Percentiles rank a stretch among this genome's conserved stretches.
phyloP scores from a whole-genome alignment of 768 basidiomycete genomes.

The Leccinum subtestaceum region DNA sequence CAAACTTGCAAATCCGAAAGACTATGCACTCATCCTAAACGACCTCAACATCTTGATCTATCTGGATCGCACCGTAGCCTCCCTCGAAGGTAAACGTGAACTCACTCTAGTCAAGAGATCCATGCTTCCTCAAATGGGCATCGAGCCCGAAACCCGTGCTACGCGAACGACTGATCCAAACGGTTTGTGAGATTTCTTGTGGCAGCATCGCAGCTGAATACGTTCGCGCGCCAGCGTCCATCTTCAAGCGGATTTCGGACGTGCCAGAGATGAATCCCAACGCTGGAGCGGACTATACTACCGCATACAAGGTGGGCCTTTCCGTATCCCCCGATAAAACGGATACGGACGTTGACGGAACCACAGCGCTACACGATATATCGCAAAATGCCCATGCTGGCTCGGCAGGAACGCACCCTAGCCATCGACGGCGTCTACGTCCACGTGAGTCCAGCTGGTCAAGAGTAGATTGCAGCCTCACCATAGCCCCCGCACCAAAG shows the following conservation, averaged over 20 bases:
- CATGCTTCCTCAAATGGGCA: conserved; percentile 70
- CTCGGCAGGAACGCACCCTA: conserved; percentile 85
- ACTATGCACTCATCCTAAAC: conserved; percentile 76
- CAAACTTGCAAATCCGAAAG: conserved; percentile 63
- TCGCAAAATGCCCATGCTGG: conserved; percentile 91
- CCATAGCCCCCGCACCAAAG: conserved; percentile 37
- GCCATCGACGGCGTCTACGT: conserved; percentile 96
- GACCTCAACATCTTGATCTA: conserved; percentile 74
- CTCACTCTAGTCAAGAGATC: conserved; percentile 77
- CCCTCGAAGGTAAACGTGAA: conserved; percentile 83
- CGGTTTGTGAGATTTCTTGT: conserved; percentile 45
- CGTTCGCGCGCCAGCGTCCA: conserved; percentile 60
- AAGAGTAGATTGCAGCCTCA: conserved; percentile 1
- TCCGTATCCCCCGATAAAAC: not conserved
- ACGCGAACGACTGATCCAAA: conserved; percentile 88
- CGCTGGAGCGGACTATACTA: conserved; percentile 71
- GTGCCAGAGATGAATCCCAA: conserved; percentile 50
- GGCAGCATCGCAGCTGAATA: not conserved
- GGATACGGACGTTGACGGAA: not conserved
- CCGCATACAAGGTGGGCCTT: conserved; percentile 75
- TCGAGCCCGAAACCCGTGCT: conserved; percentile 62
- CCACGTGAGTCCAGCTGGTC: conserved; percentile 50
- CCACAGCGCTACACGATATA: conserved; percentile 85
- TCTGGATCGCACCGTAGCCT: conserved; percentile 94
- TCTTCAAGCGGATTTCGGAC: conserved; percentile 88